These are phyloP conservation scores for Ustilago bromivora DNA, from an alignment of 1,284 basidiomycete genomes.

Conservation along the genomic window DNA sequence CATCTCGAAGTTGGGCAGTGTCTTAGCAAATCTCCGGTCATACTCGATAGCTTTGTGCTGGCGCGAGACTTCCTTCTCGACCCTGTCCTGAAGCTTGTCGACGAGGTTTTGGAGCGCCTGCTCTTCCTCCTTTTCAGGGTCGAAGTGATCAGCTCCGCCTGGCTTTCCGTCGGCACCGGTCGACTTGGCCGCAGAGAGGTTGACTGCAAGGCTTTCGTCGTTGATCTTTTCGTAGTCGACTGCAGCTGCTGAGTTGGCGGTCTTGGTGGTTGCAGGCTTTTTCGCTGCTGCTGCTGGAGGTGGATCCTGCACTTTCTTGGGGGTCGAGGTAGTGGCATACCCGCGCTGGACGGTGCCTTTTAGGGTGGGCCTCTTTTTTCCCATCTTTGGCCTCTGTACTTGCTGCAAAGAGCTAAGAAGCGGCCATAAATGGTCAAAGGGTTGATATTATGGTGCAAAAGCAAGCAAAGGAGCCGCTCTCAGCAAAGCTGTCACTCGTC, in stretches of 20 bases:
- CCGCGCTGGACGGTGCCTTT: slow-evolving; percentile 64
- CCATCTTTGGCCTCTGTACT: slow-evolving; percentile 18
- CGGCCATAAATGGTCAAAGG: slow-evolving; percentile 6
- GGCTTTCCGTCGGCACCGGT: slow-evolving; percentile 15
- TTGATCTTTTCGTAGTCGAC: slow-evolving; percentile 44
- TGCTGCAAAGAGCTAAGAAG: neutral
- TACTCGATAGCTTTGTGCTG: slow-evolving; percentile 81
- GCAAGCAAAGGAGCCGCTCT: neutral
- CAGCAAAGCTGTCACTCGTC: slow-evolving; percentile 1
- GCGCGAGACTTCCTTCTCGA: slow-evolving; percentile 86
- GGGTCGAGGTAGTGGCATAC: slow-evolving; percentile 75
- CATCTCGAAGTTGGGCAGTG: slow-evolving; percentile 77
- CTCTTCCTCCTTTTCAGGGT: slow-evolving; percentile 62
- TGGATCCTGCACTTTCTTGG: slow-evolving; percentile 78
- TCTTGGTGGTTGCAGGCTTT: slow-evolving; percentile 64
- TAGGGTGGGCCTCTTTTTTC: slow-evolving; percentile 66
- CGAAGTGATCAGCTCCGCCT: slow-evolving; percentile 31
- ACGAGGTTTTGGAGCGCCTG: slow-evolving; percentile 67
- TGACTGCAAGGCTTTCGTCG: slow-evolving; percentile 42
- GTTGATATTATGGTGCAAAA: neutral
- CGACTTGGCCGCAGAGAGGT: slow-evolving; percentile 23
- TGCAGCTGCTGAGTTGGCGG: slow-evolving; percentile 49
- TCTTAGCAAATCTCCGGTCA: slow-evolving; percentile 81
- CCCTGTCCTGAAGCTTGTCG: slow-evolving; percentile 86
- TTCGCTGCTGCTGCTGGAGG: slow-evolving; percentile 36